Conservation (phyloP, 192 early-diverging fungal species). For the Paraglomus occultum region DNA sequence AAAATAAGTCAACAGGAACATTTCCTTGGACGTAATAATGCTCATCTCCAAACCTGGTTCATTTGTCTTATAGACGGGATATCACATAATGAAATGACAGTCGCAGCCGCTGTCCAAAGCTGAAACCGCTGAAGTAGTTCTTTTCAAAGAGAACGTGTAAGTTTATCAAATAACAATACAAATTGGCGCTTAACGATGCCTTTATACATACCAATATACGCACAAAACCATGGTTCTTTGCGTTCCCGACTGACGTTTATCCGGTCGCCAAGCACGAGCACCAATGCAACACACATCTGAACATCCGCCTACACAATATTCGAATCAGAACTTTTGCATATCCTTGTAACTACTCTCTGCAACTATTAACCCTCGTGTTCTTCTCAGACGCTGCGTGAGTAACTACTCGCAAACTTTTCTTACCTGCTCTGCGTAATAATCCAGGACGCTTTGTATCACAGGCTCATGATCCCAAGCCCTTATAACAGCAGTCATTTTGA, state of each 20-base stretch:
- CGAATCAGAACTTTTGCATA: not conserved
- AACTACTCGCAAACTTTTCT: not conserved
- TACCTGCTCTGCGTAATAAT: conserved; percentile 74
- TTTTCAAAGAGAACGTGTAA: conserved; percentile 26
- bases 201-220: conserved; percentile 61
- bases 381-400: not conserved
- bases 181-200: not conserved
- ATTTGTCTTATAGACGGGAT: conserved; percentile 41
- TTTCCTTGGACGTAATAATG: not conserved
- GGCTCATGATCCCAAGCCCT: conserved; percentile 44
- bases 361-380: no score
- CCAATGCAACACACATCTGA: conserved; percentile 76
- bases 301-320: conserved; percentile 55
- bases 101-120: conserved; percentile 65
- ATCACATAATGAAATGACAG: conserved; percentile 54
- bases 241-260: conserved; percentile 45
- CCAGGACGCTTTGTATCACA: conserved; percentile 55
- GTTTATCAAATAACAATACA: no score
- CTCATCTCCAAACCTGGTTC: conserved; percentile 46
- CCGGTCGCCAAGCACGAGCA: conserved; percentile 53
- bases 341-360: no score
- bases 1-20: not conserved
- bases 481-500: conserved; percentile 33
- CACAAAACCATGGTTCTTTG: conserved; percentile 63
- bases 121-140: conserved; percentile 71